phyloP scores from a whole-genome alignment of 208 protist species.

The Wallacemonas sp. region DNA sequence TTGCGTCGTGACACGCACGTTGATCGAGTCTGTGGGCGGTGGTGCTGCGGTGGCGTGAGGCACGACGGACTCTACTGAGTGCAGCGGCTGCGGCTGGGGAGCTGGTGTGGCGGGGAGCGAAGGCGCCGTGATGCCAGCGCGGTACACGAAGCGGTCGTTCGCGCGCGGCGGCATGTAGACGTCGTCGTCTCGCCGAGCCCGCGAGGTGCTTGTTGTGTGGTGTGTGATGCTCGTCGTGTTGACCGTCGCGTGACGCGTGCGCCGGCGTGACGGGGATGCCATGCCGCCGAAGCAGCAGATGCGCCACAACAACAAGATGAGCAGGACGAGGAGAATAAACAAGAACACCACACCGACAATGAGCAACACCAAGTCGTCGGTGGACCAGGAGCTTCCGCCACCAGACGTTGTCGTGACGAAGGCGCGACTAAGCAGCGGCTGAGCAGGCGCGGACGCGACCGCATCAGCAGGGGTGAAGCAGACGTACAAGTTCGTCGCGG shows the following conservation, averaged over 20 bases:
- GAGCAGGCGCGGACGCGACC: slow-evolving; percentile 16
- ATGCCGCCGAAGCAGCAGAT: slow-evolving; percentile 36
- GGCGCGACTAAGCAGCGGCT: slow-evolving; percentile 29
- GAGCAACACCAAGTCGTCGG: slow-evolving; percentile 54
- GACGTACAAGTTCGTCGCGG: slow-evolving; percentile 34
- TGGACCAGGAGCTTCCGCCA: slow-evolving; percentile 41
- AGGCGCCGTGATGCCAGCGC: not conserved
- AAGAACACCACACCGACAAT: slow-evolving; percentile 79
- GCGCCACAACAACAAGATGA: slow-evolving; percentile 64
- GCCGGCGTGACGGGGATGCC: not conserved
- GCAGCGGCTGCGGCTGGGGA: slow-evolving; percentile 10
- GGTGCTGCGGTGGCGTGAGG: not conserved
- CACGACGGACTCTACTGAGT: not conserved
- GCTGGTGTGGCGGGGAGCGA: not conserved
- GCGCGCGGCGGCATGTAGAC: slow-evolving; percentile 68
- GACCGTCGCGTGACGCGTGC: not conserved
- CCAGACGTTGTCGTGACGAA: slow-evolving; percentile 2
- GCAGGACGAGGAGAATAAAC: slow-evolving; percentile 64
- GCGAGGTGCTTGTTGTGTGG: not conserved
- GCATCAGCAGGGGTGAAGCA: slow-evolving; percentile 68
- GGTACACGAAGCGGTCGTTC: slow-evolving; percentile 76
- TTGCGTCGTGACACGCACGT: not conserved
- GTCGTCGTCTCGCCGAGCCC: not conserved
- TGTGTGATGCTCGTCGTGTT: not conserved
- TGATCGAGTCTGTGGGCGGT: not conserved